Evolutionary conservation across 1,139 yeast species (phyloP).

Genomic region (Blastobotrys persicus): DNA sequence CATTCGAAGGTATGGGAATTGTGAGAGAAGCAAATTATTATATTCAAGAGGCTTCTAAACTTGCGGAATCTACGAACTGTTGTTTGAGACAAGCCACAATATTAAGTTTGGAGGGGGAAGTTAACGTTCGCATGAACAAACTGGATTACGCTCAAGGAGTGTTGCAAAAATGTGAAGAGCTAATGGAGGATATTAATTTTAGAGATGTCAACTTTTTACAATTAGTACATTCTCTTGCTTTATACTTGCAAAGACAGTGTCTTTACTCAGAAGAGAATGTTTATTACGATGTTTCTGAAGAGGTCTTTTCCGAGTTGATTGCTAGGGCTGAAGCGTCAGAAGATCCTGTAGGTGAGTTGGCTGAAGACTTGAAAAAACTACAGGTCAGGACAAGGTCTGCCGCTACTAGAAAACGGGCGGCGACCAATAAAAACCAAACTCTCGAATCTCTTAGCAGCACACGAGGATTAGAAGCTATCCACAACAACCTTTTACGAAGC

Average conservation of each 20-base stretch:
- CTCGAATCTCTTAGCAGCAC: constrained; percentile 2
- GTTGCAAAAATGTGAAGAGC: constrained; percentile 26
- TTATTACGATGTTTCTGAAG: constrained; percentile 28
- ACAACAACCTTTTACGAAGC: constrained; percentile 26
- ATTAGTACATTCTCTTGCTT: constrained; percentile 27
- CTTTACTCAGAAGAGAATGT: constrained; percentile 26
- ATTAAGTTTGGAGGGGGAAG: constrained; percentile 27
- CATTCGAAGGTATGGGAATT: constrained; percentile 28
- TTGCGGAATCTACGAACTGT: constrained; percentile 23
- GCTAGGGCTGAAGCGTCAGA: constrained; percentile 6
- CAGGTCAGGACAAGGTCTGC: background rate
- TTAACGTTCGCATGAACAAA: constrained; percentile 26
- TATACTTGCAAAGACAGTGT: constrained; percentile 27
- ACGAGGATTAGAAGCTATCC: constrained; percentile 23
- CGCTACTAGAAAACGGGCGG: background rate
- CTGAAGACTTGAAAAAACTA: constrained; percentile 19
- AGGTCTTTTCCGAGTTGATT: constrained; percentile 20
- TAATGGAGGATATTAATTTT: constrained; percentile 21
- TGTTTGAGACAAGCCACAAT: constrained; percentile 22
- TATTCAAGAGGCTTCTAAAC: constrained; percentile 26
- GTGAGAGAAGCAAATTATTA: constrained; percentile 27
- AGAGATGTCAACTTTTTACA: constrained; percentile 27
- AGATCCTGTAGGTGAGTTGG: constrained; percentile 17
- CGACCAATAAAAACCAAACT: background rate
- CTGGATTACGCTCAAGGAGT: constrained; percentile 24